Percentiles rank a stretch among this genome's conserved stretches.
Conservation (phyloP, 352 stramenopile genomes). For the Phytopythium aichiense region DNA sequence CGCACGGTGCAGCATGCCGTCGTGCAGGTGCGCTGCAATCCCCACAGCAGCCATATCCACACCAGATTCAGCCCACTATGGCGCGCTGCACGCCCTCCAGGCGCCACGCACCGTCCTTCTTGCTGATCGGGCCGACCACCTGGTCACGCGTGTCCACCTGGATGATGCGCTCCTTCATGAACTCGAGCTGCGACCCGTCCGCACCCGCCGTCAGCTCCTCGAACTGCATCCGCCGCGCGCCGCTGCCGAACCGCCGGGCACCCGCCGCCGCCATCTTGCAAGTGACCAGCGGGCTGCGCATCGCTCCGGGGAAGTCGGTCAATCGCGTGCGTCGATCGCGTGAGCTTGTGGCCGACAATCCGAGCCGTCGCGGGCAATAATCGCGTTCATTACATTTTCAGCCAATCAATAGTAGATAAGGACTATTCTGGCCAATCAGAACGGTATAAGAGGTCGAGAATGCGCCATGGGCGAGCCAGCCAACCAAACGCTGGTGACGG, state of each 20-base stretch:
- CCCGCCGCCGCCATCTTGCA: not conserved
- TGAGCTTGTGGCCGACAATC: not conserved
- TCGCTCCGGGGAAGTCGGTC: not conserved
- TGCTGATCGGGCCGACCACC: slow-evolving; percentile 78
- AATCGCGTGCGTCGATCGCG: not conserved
- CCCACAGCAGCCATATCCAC: not conserved
- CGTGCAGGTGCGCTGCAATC: slow-evolving; percentile 59
- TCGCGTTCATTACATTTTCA: slow-evolving; percentile 1
- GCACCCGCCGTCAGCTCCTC: slow-evolving; percentile 62
- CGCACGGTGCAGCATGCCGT: slow-evolving; percentile 74
- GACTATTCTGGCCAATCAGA: not conserved
- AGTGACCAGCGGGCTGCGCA: not conserved
- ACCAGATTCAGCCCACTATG: not conserved
- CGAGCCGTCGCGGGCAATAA: not conserved
- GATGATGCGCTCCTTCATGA: slow-evolving; percentile 91
- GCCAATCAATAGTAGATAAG: not conserved
- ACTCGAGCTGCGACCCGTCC: slow-evolving; percentile 76
- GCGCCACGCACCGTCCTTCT: slow-evolving; percentile 64
- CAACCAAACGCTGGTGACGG: not conserved
- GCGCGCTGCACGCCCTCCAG: not conserved
- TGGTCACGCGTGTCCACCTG: slow-evolving; percentile 82
- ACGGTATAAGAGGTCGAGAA: not conserved
- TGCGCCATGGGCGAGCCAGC: not conserved
- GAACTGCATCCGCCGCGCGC: slow-evolving; percentile 32
- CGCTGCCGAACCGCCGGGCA: slow-evolving; percentile 10